Evolutionary conservation across 495 filamentous ascomycete genomes (phyloP).

Genomic region (Hapsidospora chrysogenum): DNA sequence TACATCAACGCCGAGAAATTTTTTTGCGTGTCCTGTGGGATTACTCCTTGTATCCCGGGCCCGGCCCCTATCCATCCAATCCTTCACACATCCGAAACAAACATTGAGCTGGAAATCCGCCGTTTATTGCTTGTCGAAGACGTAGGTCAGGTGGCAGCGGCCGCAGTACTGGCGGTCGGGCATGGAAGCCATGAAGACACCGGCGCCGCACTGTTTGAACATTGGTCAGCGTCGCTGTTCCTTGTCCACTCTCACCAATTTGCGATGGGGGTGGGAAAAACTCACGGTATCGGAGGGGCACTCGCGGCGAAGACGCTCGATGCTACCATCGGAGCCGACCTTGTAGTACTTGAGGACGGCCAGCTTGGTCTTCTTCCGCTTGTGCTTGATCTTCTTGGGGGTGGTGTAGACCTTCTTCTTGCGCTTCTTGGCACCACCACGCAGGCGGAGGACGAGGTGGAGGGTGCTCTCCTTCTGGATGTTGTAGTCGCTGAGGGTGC

Average conservation of each 20-base stretch:
- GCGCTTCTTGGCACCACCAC: slow-evolving; percentile 95
- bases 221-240: not conserved
- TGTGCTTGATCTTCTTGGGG: slow-evolving; percentile 99
- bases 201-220: slow-evolving; percentile 69
- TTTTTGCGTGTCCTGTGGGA: no score
- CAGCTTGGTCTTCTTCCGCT: slow-evolving; percentile 99
- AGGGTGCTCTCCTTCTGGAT: slow-evolving; percentile 99
- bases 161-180: slow-evolving; percentile 99
- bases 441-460: slow-evolving; percentile 93
- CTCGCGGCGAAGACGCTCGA: slow-evolving; percentile 96
- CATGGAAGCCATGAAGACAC: slow-evolving; percentile 99
- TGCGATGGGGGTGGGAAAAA: slow-evolving; percentile 7
- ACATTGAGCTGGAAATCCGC: slow-evolving; percentile 6
- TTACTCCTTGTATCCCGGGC: no score
- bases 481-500: slow-evolving; percentile 99
- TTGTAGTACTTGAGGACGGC: slow-evolving; percentile 99
- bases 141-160: slow-evolving; percentile 98
- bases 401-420: slow-evolving; percentile 99
- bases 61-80: no score
- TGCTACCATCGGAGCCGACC: slow-evolving; percentile 98
- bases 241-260: not conserved
- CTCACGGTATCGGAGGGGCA: slow-evolving; percentile 83
- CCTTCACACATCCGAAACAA: slow-evolving; percentile 2
- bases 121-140: slow-evolving; percentile 71
- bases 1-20: slow-evolving; percentile 21